A percentile compares a stretch with the other conserved stretches of the same genome.
These are phyloP conservation scores for Astrocystis sublimbata DNA, from an alignment of 495 filamentous ascomycete species.

Conservation along the genomic window DNA sequence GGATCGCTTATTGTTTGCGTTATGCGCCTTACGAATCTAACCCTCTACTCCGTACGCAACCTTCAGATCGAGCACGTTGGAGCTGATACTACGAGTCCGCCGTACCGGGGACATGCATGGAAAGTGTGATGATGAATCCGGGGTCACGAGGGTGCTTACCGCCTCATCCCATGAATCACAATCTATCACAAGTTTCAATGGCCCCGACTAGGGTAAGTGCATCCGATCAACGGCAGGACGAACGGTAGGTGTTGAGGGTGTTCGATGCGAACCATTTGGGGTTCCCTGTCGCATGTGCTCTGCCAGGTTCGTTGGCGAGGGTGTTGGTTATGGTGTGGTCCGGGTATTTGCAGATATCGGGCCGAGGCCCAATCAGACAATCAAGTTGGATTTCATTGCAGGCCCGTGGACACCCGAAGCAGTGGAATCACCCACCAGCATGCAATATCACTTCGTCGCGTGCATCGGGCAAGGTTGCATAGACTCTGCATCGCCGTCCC, in stretches of 20 bases:
- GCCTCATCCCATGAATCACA: neutral
- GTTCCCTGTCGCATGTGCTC: neutral
- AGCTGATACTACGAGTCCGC: neutral
- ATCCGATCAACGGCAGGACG: neutral
- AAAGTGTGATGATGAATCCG: neutral
- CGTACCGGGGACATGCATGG: neutral
- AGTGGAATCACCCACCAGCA: neutral
- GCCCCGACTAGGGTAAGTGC: neutral
- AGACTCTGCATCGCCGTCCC: neutral
- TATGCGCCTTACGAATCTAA: neutral
- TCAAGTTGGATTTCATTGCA: no score
- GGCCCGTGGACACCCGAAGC: no score
- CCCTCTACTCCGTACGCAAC: neutral
- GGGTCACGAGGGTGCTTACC: neutral
- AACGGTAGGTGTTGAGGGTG: no score
- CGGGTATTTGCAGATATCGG: constrained; percentile 14
- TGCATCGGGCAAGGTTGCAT: neutral
- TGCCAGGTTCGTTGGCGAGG: no score
- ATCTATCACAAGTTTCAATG: neutral
- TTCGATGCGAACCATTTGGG: neutral
- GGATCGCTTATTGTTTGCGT: neutral
- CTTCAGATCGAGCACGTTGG: neutral
- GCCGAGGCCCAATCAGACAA: neutral
- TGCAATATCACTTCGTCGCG: constrained; percentile 10
- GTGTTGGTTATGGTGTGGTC: neutral